phyloP scores from a whole-genome alignment of 257 asterid species.

The Vinca minor region DNA sequence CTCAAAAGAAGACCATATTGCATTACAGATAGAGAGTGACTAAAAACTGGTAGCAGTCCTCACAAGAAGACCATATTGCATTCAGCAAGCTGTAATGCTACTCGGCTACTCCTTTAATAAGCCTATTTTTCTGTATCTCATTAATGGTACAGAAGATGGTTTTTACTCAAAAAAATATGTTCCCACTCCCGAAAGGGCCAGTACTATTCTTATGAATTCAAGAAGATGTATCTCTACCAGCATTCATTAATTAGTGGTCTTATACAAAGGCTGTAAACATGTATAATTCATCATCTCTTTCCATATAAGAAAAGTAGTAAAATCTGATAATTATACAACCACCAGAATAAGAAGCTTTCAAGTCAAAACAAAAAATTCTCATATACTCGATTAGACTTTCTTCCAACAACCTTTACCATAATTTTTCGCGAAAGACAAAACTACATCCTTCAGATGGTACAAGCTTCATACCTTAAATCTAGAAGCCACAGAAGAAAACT shows the following conservation, averaged over 20 bases:
- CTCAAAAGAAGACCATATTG: neutral
- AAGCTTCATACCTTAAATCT: slow-evolving; percentile 70
- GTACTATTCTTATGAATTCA: too few relatives aligned
- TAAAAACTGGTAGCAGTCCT: neutral
- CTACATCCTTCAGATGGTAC: neutral
- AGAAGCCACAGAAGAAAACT: slow-evolving; percentile 94
- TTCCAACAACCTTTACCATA: neutral
- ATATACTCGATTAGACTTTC: neutral
- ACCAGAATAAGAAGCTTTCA: neutral
- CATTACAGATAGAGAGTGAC: too few relatives aligned
- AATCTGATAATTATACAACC: neutral
- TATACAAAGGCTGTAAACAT: neutral
- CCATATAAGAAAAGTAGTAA: neutral
- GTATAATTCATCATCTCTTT: neutral
- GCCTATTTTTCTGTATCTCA: neutral
- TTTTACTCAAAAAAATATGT: neutral
- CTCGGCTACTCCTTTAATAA: neutral
- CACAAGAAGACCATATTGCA: neutral
- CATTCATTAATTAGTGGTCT: neutral
- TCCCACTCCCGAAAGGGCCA: neutral
- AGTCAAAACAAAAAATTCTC: neutral
- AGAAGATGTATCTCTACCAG: neutral
- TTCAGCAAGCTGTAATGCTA: neutral
- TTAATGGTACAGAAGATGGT: neutral
- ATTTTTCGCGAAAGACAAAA: neutral